These are phyloP conservation scores for Cymodocea nodosa DNA, from an alignment of 116 monocot genomes.

Conservation along the genomic window DNA sequence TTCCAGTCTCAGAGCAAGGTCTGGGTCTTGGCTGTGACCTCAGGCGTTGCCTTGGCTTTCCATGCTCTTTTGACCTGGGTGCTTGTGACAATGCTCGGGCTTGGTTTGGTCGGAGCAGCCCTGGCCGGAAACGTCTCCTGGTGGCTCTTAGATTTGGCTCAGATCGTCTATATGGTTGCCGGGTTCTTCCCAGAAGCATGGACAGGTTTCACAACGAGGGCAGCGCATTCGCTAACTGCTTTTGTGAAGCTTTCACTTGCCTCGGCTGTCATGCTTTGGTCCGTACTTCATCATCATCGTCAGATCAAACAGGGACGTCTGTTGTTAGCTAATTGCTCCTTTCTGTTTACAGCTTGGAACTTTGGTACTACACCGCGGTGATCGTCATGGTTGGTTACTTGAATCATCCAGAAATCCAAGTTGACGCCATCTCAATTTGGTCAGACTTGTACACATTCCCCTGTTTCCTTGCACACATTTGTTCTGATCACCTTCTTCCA, in stretches of 20 bases:
- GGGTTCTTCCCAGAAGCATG: conserved; percentile 78
- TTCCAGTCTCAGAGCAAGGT: conserved; percentile 83
- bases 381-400: conserved; percentile 66
- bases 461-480: not conserved
- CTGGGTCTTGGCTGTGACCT: conserved; percentile 62
- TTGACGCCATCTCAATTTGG: conserved; percentile 71
- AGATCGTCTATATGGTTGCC: conserved; percentile 42
- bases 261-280: conserved; percentile 88
- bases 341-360: conserved; percentile 55
- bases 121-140: conserved; percentile 72
- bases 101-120: conserved; percentile 55
- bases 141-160: conserved; percentile 59
- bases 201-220: conserved; percentile 58
- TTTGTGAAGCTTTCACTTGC: conserved; percentile 76
- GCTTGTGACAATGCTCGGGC: conserved; percentile 41
- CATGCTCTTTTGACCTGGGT: conserved; percentile 64
- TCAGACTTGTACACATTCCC: conserved; percentile 7
- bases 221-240: conserved; percentile 40
- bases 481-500: not conserved
- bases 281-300: conserved; percentile 5
- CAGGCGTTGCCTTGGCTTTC: conserved; percentile 35
- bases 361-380: conserved; percentile 84
- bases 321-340: not conserved
- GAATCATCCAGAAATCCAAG: conserved; percentile 51
- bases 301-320: no score